These are phyloP conservation scores for Lomentospora prolificans DNA, from an alignment of 2,329 filamentous ascomycete genomes.

Conservation along the genomic window DNA sequence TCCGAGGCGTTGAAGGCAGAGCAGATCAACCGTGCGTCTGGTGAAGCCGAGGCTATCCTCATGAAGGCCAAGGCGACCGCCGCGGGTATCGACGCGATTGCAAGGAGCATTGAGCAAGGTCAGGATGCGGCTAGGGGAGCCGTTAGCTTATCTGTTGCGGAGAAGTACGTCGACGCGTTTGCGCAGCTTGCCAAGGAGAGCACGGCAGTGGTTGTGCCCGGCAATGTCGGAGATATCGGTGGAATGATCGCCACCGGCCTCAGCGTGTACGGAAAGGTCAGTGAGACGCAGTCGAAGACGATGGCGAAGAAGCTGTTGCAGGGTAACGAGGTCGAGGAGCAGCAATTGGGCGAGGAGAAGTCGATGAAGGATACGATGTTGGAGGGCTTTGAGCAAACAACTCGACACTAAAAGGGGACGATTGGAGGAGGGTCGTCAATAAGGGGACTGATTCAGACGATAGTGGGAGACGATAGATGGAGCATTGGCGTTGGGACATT, in stretches of 20 bases:
- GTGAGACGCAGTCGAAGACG: slow-evolving; percentile 62
- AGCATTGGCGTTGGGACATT: slow-evolving; percentile 9
- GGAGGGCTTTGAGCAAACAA: slow-evolving; percentile 28
- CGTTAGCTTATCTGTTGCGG: slow-evolving; percentile 78
- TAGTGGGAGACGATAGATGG: slow-evolving; percentile 1
- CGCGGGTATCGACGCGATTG: slow-evolving; percentile 77
- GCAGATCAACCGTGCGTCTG: slow-evolving; percentile 83
- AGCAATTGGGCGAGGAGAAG: slow-evolving; percentile 13
- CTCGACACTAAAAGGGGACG: slow-evolving; percentile 9
- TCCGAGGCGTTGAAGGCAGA: slow-evolving; percentile 85
- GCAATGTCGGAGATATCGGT: slow-evolving; percentile 92
- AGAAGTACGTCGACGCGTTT: slow-evolving; percentile 97
- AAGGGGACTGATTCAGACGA: no score
- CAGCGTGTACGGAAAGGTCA: slow-evolving; percentile 91
- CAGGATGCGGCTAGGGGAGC: slow-evolving; percentile 69
- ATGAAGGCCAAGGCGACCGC: slow-evolving; percentile 82
- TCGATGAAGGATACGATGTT: slow-evolving; percentile 29
- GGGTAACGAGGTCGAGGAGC: slow-evolving; percentile 13
- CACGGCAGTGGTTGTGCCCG: slow-evolving; percentile 89
- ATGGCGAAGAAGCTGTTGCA: slow-evolving; percentile 43
- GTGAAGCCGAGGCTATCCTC: slow-evolving; percentile 89
- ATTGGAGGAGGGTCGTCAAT: slow-evolving; percentile 11
- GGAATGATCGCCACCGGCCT: slow-evolving; percentile 95
- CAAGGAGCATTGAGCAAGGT: slow-evolving; percentile 62
- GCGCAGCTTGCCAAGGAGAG: slow-evolving; percentile 87